Conservation (phyloP, 2,329 filamentous ascomycete species). For the Colletotrichum lindemuthianum region DNA sequence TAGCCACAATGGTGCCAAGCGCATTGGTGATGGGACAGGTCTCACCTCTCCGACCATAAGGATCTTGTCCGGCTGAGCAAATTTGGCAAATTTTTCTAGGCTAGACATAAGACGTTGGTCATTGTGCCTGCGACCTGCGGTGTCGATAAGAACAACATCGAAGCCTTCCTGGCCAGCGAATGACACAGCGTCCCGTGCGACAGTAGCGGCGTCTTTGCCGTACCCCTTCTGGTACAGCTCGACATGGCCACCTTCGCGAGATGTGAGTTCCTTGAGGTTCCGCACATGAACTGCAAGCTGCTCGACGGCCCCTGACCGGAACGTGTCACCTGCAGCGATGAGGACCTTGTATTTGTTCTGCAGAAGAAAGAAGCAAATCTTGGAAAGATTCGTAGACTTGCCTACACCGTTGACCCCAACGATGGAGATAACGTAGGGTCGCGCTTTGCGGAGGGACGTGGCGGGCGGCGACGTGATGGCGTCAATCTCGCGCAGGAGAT, state of each 20-base stretch:
- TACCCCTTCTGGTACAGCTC: slow-evolving; percentile 98
- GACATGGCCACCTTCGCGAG: slow-evolving; percentile 84
- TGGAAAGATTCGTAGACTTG: slow-evolving; percentile 97
- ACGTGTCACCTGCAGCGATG: slow-evolving; percentile 94
- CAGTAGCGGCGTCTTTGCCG: slow-evolving; percentile 94
- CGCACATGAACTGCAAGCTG: slow-evolving; percentile 95
- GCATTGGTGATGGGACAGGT: background rate
- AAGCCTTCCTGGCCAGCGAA: slow-evolving; percentile 80
- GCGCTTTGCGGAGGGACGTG: slow-evolving; percentile 69
- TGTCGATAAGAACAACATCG: slow-evolving; percentile 97
- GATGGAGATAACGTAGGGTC: slow-evolving; percentile 97
- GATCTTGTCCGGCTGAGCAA: slow-evolving; percentile 97
- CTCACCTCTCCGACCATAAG: slow-evolving; percentile 83
- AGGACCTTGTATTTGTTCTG: slow-evolving; percentile 98
- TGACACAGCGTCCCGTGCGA: slow-evolving; percentile 92
- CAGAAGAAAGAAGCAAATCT: slow-evolving; percentile 97
- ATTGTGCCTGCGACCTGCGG: slow-evolving; percentile 93
- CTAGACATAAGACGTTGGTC: slow-evolving; percentile 96
- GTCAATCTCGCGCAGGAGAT: slow-evolving; percentile 93
- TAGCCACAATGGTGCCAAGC: background rate
- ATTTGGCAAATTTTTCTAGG: slow-evolving; percentile 96
- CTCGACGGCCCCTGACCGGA: slow-evolving; percentile 96
- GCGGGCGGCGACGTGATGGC: slow-evolving; percentile 74
- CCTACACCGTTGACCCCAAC: slow-evolving; percentile 98
- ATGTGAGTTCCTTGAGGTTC: slow-evolving; percentile 88